Evolutionary conservation across 176 grass and related monocot species (phyloP), one percentile per base, ranked within the genome.

Genomic region (Puya raimondii): DNA sequence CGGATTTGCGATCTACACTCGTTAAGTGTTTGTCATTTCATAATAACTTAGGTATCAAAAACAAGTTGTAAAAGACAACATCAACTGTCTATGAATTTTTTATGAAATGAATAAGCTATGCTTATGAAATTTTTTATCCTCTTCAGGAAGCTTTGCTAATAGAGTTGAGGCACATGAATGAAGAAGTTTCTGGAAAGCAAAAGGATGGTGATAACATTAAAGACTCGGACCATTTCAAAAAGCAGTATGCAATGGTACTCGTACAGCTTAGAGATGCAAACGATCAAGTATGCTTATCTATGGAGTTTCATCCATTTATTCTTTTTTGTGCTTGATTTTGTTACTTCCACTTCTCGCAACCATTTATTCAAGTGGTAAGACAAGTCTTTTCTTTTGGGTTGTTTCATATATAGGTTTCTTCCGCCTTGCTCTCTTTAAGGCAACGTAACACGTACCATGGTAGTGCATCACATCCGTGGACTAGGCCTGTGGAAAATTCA

Each of bases 81-180:
- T 42, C 5, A 42, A 42, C 33, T 5, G 33, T 42, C 33, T 42
- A 6, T 61, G 56, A 18, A 2, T 20, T 20, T 22, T 20, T 18
- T 10, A 61, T 61, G 7, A 16, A 61, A 61, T 17, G 10, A 61
- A 18, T 20, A 61, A 58, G 10, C 1, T 10, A 18, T 61, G n/a
- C 56, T 61, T 8, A 61, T 16, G 29, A 15, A 3, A 2, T 63
- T 50, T 51, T 58, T 14, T 16, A 80, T 71, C 23, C 80, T 69
- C 56, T 83, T 29, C 66, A 96, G 89, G 94, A 99, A 81, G 94
- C 89, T 76, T 81, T 93, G 73, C 70, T 99, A 52, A 91, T 88
- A 66, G 94, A 99, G 67, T 72, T 99, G 66, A 90, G 94, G 80
- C 84, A 99, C 69, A 99, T 99, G 94, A 99, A 99, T 29, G 94